Conservation (phyloP, 1,139 yeast genomes). For the Nadsonia commutata region DNA sequence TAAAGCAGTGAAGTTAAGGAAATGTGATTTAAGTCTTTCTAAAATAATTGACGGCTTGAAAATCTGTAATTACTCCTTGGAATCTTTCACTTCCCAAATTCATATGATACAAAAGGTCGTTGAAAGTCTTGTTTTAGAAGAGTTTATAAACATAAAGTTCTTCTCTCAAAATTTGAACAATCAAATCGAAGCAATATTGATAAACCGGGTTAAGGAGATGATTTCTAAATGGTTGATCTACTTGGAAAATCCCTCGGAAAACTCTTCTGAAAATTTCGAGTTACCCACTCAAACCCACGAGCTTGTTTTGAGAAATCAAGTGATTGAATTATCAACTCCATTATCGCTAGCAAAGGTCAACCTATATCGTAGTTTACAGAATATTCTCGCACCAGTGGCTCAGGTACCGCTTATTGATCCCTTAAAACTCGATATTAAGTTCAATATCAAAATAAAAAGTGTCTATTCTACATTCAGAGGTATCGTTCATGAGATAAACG, state of each 20-base stretch:
- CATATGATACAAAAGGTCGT: slow-evolving; percentile 29
- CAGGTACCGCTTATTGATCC: slow-evolving; percentile 18
- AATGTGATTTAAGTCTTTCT: slow-evolving; percentile 13
- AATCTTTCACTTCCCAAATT: slow-evolving; percentile 17
- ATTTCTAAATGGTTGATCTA: slow-evolving; percentile 16
- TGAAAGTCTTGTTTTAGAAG: slow-evolving; percentile 29
- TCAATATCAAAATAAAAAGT: slow-evolving; percentile 6
- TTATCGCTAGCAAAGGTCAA: slow-evolving; percentile 24
- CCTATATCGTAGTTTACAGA: slow-evolving; percentile 22
- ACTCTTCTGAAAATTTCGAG: slow-evolving; percentile 9
- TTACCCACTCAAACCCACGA: slow-evolving; percentile 21
- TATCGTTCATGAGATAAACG: slow-evolving; percentile 10
- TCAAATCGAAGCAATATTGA: slow-evolving; percentile 26
- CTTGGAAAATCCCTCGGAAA: slow-evolving; percentile 12
- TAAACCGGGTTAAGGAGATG: slow-evolving; percentile 19
- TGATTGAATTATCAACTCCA: slow-evolving; percentile 30
- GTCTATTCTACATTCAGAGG: slow-evolving; percentile 9
- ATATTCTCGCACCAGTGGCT: slow-evolving; percentile 15
- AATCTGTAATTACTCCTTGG: slow-evolving; percentile 19
- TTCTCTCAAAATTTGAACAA: slow-evolving; percentile 31
- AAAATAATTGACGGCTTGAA: slow-evolving; percentile 19
- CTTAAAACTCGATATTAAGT: slow-evolving; percentile 19
- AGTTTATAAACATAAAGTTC: slow-evolving; percentile 25
- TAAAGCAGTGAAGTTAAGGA: slow-evolving; percentile 21
- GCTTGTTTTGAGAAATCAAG: slow-evolving; percentile 30